These are phyloP conservation scores for Rugosomyces carneus DNA, from an alignment of 1,284 basidiomycete species.

Conservation along the genomic window DNA sequence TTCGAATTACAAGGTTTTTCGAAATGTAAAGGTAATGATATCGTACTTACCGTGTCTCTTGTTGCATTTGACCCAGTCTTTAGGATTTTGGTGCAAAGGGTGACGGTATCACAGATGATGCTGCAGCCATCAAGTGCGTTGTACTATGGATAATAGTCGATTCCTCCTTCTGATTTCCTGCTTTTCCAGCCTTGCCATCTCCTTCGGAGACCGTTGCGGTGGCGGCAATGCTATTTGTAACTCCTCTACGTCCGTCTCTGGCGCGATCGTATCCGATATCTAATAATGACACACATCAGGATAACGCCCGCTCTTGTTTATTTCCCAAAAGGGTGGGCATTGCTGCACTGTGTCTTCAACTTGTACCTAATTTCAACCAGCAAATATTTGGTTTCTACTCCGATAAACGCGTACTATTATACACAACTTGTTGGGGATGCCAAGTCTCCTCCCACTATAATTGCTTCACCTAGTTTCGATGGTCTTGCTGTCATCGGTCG, in stretches of 20 bases:
- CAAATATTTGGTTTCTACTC: slow-evolving; percentile 55
- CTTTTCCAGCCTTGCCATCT: slow-evolving; percentile 43
- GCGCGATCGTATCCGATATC: too few relatives aligned
- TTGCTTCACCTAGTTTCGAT: slow-evolving; percentile 48
- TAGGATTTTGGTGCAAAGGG: slow-evolving; percentile 52
- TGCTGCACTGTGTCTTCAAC: background rate
- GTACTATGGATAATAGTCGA: slow-evolving; percentile 9
- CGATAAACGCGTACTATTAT: slow-evolving; percentile 64
- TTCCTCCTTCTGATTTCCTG: background rate
- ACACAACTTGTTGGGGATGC: slow-evolving; percentile 64
- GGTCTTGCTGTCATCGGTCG: slow-evolving; percentile 66
- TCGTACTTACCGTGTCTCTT: background rate
- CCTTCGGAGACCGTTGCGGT: slow-evolving; percentile 51
- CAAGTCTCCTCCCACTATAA: slow-evolving; percentile 53
- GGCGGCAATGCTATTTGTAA: slow-evolving; percentile 25
- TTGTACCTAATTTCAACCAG: slow-evolving; percentile 24
- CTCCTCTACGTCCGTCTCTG: slow-evolving; percentile 50
- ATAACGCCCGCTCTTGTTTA: slow-evolving; percentile 47
- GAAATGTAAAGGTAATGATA: slow-evolving; percentile 55
- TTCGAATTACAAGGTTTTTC: slow-evolving; percentile 62
- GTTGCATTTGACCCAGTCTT: background rate
- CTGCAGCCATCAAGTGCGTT: slow-evolving; percentile 58
- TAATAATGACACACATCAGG: slow-evolving; percentile 19
- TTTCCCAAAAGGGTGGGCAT: slow-evolving; percentile 39
- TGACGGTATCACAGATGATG: slow-evolving; percentile 66